Evolutionary conservation across 176 grass and related monocot species (phyloP).

Genomic region (Thinopyrum elongatum): DNA sequence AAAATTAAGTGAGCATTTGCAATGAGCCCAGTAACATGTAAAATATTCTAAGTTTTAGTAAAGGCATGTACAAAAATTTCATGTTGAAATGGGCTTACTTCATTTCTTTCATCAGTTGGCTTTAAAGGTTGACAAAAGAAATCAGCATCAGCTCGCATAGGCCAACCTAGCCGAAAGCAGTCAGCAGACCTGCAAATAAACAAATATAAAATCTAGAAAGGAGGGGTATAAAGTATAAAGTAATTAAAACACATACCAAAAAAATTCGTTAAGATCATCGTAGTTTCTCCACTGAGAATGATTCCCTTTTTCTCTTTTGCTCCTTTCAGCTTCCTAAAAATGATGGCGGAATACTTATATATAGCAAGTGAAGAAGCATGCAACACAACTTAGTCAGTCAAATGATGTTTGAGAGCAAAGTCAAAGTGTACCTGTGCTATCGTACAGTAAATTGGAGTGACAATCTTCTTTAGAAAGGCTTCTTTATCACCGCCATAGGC

Average conservation of each 20-base stretch:
- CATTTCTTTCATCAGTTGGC: constrained; percentile 48
- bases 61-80: background rate
- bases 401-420: constrained; percentile 22
- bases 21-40: background rate
- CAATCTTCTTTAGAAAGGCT: constrained; percentile 88
- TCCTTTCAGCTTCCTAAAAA: constrained; percentile 69
- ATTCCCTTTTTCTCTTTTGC: constrained; percentile 59
- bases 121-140: constrained; percentile 66
- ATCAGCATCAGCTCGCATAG: constrained; percentile 89
- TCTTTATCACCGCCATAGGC: constrained; percentile 96
- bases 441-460: constrained; percentile 81
- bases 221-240: background rate
- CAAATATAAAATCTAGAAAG: constrained; percentile 38
- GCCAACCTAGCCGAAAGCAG: constrained; percentile 88
- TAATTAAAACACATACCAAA: constrained; percentile 50
- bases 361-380: constrained; percentile 23
- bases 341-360: constrained; percentile 6
- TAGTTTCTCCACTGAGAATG: constrained; percentile 93
- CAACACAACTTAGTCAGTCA: constrained; percentile 20
- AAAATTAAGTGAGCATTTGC: background rate
- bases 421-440: constrained; percentile 57
- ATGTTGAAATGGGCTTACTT: constrained; percentile 45
- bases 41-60: background rate
- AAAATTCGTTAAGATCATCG: constrained; percentile 86
- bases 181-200: constrained; percentile 64